Percentiles rank a stretch among this genome's conserved stretches.
Evolutionary conservation across 2,329 filamentous ascomycete genomes (phyloP).

Genomic region (Fusarium buxicola): DNA sequence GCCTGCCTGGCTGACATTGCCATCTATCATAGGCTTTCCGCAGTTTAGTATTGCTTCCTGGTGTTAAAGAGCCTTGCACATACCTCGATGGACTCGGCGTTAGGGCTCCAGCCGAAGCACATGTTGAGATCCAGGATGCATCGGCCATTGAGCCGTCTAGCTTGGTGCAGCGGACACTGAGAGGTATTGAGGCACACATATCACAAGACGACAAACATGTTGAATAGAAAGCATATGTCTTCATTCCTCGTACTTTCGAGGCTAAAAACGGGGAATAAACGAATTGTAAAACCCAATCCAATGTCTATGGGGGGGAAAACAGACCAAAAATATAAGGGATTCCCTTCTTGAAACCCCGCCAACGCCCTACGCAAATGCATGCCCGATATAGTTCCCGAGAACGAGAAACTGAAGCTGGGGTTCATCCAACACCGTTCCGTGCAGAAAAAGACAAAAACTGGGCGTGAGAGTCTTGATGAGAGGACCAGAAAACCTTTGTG

Average conservation of each 20-base stretch:
- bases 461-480: conserved; percentile 6
- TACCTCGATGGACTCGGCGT: too few species aligned
- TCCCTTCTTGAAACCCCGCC: conserved; percentile 39
- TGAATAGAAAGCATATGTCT: conserved; percentile 20
- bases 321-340: conserved; percentile 24
- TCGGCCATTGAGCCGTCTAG: too few species aligned
- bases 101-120: too few species aligned
- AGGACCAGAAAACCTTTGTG: conserved; percentile 32
- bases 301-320: conserved; percentile 35
- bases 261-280: conserved; percentile 31
- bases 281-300: conserved; percentile 21
- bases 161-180: too few species aligned
- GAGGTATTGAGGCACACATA: too few species aligned
- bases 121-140: too few species aligned
- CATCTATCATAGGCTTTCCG: too few species aligned
- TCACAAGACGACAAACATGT: not conserved
- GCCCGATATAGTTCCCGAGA: conserved; percentile 36
- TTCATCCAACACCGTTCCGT: conserved; percentile 22
- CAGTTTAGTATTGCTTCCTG: too few species aligned
- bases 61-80: too few species aligned
- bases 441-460: conserved; percentile 16
- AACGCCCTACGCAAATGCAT: conserved; percentile 46
- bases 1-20: too few species aligned
- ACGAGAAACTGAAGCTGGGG: conserved; percentile 35
- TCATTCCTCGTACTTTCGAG: conserved; percentile 40